Base-by-base conservation (phyloP, 2,329 filamentous ascomycete species). In the Pestalotiopsis sp. region DNA sequence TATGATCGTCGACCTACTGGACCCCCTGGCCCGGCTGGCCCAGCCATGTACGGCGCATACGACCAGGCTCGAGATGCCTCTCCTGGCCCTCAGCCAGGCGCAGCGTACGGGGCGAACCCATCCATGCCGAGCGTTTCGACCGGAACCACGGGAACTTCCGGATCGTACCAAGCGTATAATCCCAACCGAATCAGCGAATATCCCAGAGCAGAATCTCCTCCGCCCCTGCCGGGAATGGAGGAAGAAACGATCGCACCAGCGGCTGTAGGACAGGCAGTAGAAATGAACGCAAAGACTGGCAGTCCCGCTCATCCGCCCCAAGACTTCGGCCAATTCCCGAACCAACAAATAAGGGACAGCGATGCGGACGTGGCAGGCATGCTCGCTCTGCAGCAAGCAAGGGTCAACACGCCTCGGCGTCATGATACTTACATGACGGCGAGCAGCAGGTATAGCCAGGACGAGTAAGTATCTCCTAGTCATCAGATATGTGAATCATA, bases 251-350 rank as follows among this genome's bases (percentile, higher is more conserved):
- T 14, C 23, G 68, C 61, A 52, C 67, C 73, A 61, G 71, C 75
- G n/a, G 73, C 78, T 41, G 78, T 90, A 13, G 90, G 90, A 11
- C 91, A 91, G 75, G 90, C 92, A 2, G 87, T 94, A 66, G 94
- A 96, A 78, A 95, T 97, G 93, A 91, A 95, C 77, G 90, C 91
- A 41, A 84, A 85, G n/a, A 84, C 84, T n/a, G 85, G 86, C 52
- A 86, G 84, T 67, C 85, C 86, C n/a, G 78, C 80, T 67, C 81
- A 80, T 36, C 71, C 81, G 2, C 82, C 81, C 14, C 74, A 74
- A 52, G 81, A 80, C 14, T 85, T 82, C 71, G 84, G 81, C 23
- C 83, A 84, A 68, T 85, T 83, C 68, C 82, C 78, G 38, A 77
- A 82, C 65, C 80, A 81, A 45, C 80, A 81, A 49, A 78, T 89